Base-by-base conservation (phyloP, 192 early-diverging fungal species). In the Backusella macrospora region DNA sequence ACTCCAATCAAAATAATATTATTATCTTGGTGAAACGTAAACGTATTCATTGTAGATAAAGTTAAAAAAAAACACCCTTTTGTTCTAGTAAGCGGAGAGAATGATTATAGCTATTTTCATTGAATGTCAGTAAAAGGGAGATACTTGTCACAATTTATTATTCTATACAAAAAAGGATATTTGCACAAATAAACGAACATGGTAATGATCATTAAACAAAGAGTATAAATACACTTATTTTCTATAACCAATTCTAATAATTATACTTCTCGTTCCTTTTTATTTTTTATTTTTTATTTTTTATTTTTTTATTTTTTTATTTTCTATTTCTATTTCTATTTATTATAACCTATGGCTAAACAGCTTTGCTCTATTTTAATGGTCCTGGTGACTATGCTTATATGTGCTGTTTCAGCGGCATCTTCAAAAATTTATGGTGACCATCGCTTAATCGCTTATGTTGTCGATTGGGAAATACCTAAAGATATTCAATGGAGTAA, bases 401-500 rank as follows among this genome's bases (percentile, higher is more conserved):
- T 10, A 26, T 12, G 7, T 5, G 7, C 9, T 59, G 21, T 23
- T 9, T 3, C 21, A 59, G 21, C 10, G 5, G 52, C 21, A 59
- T 13, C 21, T 59, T 59, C 52, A 59, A 59, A 59, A 5, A 43
- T 66, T 66, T 71, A 71, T 15, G 70, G 70, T 15, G 23, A 18
- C 15, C 74, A 52, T 18, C 39, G 43, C 13, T 43, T 75, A 6
- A 45, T 66, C 3, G 49, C 67, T 21, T 75, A 75, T 62, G 67
- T 75, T 37, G 65, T 66, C 5, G 74, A 75, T 15, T 75, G 74
- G 74, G 74, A 70, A 69, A 75, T 45, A 6, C 68, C 80, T 9
- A 73, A 69, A 40, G 47, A 48, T 40, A 79, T 84, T 65, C 62
- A 77, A 15, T 84, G 67, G 64, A 7, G 39, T 7, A 86, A 81